phyloP scores from a whole-genome alignment of 2,329 filamentous ascomycete species.

The Aspergillus amoenus region DNA sequence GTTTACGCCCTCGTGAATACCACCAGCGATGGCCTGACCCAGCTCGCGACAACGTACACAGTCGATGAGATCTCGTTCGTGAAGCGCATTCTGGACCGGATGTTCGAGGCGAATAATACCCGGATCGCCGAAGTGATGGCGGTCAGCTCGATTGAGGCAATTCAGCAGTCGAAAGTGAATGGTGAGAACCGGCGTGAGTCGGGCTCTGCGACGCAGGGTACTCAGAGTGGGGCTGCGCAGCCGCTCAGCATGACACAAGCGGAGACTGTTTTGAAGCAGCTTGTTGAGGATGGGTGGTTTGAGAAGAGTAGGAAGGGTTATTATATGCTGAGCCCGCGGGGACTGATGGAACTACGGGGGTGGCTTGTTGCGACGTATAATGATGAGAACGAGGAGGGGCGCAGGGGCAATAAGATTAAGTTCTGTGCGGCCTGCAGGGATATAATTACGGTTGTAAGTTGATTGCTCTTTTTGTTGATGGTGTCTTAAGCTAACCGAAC shows the following conservation, averaged over 20 bases:
- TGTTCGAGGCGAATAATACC: conserved; percentile 89
- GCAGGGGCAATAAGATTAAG: conserved; percentile 70
- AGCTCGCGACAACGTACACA: conserved; percentile 77
- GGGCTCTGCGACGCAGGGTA: conserved; percentile 36
- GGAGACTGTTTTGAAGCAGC: conserved; percentile 65
- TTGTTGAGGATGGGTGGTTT: conserved; percentile 83
- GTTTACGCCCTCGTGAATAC: conserved; percentile 86
- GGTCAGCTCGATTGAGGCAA: conserved; percentile 74
- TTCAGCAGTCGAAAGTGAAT: conserved; percentile 59
- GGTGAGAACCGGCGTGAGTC: conserved; percentile 50
- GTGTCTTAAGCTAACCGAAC: conserved; percentile 11
- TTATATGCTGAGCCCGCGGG: conserved; percentile 74
- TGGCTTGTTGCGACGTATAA: conserved; percentile 94
- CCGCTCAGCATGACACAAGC: conserved; percentile 76
- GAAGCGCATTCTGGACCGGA: conserved; percentile 80
- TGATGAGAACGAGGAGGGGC: conserved; percentile 60
- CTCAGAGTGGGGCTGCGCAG: conserved; percentile 34
- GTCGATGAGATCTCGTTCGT: conserved; percentile 87
- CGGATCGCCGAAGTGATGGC: conserved; percentile 79
- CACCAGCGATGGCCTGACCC: conserved; percentile 78
- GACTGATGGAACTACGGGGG: conserved; percentile 76
- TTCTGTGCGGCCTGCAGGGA: conserved; percentile 86
- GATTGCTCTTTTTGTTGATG: background rate
- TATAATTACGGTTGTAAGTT: conserved; percentile 71
- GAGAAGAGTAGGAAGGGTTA: conserved; percentile 70